Evolutionary conservation across 176 grass and related monocot species (phyloP).

Genomic region (Hordeum vulgare): DNA sequence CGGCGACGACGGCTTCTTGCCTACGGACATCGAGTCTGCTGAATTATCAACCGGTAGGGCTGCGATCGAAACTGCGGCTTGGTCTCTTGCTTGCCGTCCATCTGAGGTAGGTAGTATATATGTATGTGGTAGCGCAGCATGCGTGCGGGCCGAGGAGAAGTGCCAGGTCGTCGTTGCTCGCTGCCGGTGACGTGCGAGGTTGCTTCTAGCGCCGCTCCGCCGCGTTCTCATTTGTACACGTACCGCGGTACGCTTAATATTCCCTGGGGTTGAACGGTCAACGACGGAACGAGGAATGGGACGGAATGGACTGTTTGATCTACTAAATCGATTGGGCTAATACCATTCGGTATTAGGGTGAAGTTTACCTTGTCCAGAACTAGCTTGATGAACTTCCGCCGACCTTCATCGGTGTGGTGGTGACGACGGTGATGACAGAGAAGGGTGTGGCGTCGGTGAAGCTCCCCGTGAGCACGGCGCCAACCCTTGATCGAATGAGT

Average conservation of each 20-base stretch:
- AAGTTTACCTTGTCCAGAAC: too few species aligned
- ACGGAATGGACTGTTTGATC: background rate
- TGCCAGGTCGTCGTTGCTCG: background rate
- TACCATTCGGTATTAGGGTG: too few species aligned
- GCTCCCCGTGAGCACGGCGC: too few species aligned
- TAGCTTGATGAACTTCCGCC: too few species aligned
- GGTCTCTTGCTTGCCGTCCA: background rate
- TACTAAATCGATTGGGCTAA: too few species aligned
- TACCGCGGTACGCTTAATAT: background rate
- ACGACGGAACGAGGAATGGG: background rate
- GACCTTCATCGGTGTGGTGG: too few species aligned
- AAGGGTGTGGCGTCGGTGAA: too few species aligned
- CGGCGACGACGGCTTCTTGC: background rate
- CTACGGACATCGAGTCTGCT: constrained; percentile 27
- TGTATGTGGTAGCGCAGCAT: background rate
- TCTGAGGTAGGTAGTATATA: background rate
- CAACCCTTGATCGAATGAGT: too few species aligned
- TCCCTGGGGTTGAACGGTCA: background rate
- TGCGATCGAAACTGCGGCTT: background rate
- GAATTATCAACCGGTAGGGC: background rate
- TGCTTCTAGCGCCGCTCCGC: background rate
- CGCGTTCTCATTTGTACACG: background rate
- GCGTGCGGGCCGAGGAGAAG: background rate
- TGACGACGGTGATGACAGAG: too few species aligned
- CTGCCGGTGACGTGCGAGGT: background rate